Base-by-base conservation (phyloP, 1,284 basidiomycete genomes). In the Cerioporus squamosus region DNA sequence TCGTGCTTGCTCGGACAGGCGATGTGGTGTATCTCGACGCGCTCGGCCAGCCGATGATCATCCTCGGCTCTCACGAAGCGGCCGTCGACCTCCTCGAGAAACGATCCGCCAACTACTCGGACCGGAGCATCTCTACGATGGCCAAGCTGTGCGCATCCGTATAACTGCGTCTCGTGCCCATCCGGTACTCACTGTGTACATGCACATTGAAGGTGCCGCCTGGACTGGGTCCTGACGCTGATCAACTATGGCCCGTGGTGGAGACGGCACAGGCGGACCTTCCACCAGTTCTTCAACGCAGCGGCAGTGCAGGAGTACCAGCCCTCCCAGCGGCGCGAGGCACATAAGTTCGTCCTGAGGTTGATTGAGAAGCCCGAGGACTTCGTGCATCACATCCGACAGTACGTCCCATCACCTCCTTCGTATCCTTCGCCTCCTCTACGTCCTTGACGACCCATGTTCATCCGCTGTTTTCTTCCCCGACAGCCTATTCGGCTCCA, bases 21-120 rank as follows among this genome's bases (percentile, higher is more conserved):
- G 69, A 73, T 29, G 45, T 72, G 12, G 60, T 68, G n/a, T 69
- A 68, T 44, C 47, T 72, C 17, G 46, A 56, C n/a, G 60, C 67
- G 2, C 48, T 71, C 23, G 69, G 68, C 2, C 55, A 67, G 40
- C 60, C 65, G 10, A 58, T 68, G 31, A 51, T 72, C 10, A 51
- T 72, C 6, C 40, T 73, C 18, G 71, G 69, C 26, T 65, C 70
- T 10, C 44, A 55, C 26, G 46, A 44, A 7, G 50, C 58, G 22
- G 60, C 65, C 2, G 46, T 52, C 2, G 66, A 66, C 12, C 54
- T 66, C 9, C 56, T 68, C 2, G 65, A 66, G 38, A 66, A 68
- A 40, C 58, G 59, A 3, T 63, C 63, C 15, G 45, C 65, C 15
- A 44, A 49, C 36, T 65, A 64, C 52, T 66, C 59, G 10, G 46